Base-by-base conservation (phyloP, 495 filamentous ascomycete genomes). In the Entonaema liquescens region DNA sequence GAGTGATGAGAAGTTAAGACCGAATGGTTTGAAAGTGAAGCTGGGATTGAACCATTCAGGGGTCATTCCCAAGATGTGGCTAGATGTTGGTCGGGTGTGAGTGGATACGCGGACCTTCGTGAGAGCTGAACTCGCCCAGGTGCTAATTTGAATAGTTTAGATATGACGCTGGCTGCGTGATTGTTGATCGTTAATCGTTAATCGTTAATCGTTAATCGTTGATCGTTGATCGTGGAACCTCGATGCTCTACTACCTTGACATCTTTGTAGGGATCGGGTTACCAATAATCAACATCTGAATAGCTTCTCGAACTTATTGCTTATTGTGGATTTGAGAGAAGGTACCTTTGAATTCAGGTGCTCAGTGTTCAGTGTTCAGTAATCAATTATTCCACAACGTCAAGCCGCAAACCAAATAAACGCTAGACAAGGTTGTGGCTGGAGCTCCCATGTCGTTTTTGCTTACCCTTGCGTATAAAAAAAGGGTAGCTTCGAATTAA, bases 371-470 rank as follows among this genome's bases (percentile, higher is more conserved):
- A n/a, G n/a, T 72, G 70, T 72, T 72, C 70, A 68, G 70, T 72
- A 72, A 72, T 72, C 70, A 72, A 57, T 42, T 54, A 71, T 62
- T 71, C 59, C 59, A 56, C 40, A 52, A 31, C 62, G 23, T 40
- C 33, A 59, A 66, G 63, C 63, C 63, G 56, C 63, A 66, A 21
- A 23, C 38, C 19, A 52, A 52, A 13, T 62, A 23, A 28, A 56
- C 28, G 17, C 29, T 59, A 29, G 26, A 42, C 36, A 59, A 59
- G 56, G 56, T 42, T 59, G 56, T 59, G 56, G 56, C 56, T 59
- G 35, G 36, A 26, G 56, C 23, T 40, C 19, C 56, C 56, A 8
- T 23, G 26, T 44, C 5, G 13, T 29, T 25, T 35, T 57, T n/a
- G 15, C 5, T 11, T 53, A 57, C 54, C 31, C 17, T 15, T 57